Base-by-base conservation (phyloP, 176 grass and related monocot genomes). In the Avena eriantha region DNA sequence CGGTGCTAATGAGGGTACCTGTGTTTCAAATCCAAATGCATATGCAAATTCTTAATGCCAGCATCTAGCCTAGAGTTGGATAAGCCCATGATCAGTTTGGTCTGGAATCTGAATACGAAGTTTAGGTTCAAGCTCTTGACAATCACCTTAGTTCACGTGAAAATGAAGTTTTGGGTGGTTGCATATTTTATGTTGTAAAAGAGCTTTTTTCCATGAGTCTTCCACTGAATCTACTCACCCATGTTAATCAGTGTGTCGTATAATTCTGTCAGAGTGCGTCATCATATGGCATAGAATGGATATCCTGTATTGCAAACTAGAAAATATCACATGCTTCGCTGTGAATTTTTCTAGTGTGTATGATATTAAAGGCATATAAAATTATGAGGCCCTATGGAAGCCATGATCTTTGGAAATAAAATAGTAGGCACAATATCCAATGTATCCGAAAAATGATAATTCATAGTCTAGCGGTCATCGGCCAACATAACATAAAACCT, bases 11-110 rank as follows among this genome's bases (percentile, higher is more conserved):
- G 67, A 26, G 24, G 24, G 53, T 80, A 61, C 4, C 8, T 10
- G 43, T 63, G 33, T 55, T 69, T 64, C 4, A 82, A 53, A 75
- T 87, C 56, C 35, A 21, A 55, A 66, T 73, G 19, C 19, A 55
- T 80, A 60, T 53, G 16, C 34, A 10, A 77, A 55, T 0, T 55
- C 24, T 54, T 45, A 21, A 82, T 67, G 33, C 34, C 46, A 29
- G 10, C 33, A 76, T 56, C 23, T 77, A 76, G 24, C 39, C 24
- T 69, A 35, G 57, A 35, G 29, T 79, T 80, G 31, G 39, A 58
- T 70, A 31, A 19, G 4, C 22, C 34, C 23, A 47, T 26, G 12
- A 34, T 71, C 23, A 60, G 43, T 80, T 80, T 60, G 39, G 13
- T 29, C 16, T 8, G 15, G 71, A 60, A 9, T 29, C 16, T 8